Evolutionary conservation across 2,329 filamentous ascomycete species (phyloP).

Genomic region (Penicillium sp.): DNA sequence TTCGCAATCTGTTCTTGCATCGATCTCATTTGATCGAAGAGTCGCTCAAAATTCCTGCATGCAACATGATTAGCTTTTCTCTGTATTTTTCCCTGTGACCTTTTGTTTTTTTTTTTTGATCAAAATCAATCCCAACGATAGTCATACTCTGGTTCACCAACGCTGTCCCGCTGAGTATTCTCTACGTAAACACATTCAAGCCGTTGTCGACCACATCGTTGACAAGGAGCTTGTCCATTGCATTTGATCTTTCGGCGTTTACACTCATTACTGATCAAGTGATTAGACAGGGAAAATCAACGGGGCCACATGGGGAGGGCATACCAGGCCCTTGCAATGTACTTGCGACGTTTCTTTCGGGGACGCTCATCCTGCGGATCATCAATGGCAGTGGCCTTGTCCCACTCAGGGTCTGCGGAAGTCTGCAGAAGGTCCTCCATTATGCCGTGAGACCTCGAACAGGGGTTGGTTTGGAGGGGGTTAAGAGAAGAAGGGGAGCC

Average conservation of each 20-base stretch:
- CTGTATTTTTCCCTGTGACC: not conserved
- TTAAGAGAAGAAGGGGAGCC: not conserved
- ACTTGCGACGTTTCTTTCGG: constrained; percentile 64
- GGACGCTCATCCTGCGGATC: constrained; percentile 41
- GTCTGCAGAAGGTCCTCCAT: constrained; percentile 14
- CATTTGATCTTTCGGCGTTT: constrained; percentile 70
- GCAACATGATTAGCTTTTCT: not conserved
- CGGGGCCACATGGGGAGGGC: constrained; percentile 15
- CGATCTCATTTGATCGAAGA: constrained; percentile 35
- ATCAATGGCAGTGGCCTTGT: constrained; percentile 5
- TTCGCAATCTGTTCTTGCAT: constrained; percentile 72
- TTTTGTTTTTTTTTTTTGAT: too few species aligned
- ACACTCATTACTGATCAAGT: constrained; percentile 59
- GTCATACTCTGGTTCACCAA: constrained; percentile 69
- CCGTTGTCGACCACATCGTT: constrained; percentile 57
- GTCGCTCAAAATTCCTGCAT: constrained; percentile 28
- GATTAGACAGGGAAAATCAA: not conserved
- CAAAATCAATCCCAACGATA: too few species aligned
- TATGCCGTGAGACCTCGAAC: not conserved
- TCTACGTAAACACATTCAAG: constrained; percentile 45
- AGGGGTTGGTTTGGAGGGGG: not conserved
- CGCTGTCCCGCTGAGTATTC: constrained; percentile 76
- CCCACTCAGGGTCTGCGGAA: constrained; percentile 7
- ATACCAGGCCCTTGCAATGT: constrained; percentile 68
- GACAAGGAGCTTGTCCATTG: constrained; percentile 65